Evolutionary conservation across 2,329 filamentous ascomycete species (phyloP), one percentile per base, ranked within the genome.

Genomic region (Cladosporium oxysporum): DNA sequence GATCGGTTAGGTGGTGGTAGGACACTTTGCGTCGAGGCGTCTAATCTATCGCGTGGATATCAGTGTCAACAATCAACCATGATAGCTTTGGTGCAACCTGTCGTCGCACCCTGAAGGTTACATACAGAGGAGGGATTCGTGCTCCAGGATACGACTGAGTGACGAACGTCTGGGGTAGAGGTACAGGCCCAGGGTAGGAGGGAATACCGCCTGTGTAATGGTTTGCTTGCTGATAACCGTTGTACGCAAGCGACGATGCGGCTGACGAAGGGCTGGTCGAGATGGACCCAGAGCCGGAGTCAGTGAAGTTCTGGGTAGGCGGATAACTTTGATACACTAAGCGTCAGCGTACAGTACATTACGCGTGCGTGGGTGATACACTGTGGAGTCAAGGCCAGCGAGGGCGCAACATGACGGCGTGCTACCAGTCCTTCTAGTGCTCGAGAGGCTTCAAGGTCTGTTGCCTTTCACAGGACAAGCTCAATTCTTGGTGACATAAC

Each of bases 221-320:
- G 66, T 71, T 77, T 65, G 71, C 31, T 37, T 58, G 67, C 62
- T 70, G 73, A 50, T 76, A 77, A 66, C 67, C 71, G 66, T 71
- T 73, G 72, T 76, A 84, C 69, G 80, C 77, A 70, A 82, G 78
- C 58, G 81, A 82, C 33, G 83, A 84, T 66, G 80, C 78, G 72
- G 80, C 82, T 69, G 83, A 84, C 70, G 81, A 82, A 66, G 82
- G 82, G 71, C 81, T 83, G 71, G 81, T 81, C 69, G 82, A 83
- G 72, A 81, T 82, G 69, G 82, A 85, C 73, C 84, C 84, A 65
- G 82, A 83, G 65, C 82, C 84, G 67, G 85, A 84, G 77, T 87
- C 84, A 67, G 85, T 82, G 71, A 85, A 81, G 70, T 81, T 80
- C 73, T 81, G 76, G 67, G 79, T 79, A 69, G 80, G 72, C 68